Evolutionary conservation across 208 protist genomes (phyloP).

Genomic region (Trypanosoma lewisi): DNA sequence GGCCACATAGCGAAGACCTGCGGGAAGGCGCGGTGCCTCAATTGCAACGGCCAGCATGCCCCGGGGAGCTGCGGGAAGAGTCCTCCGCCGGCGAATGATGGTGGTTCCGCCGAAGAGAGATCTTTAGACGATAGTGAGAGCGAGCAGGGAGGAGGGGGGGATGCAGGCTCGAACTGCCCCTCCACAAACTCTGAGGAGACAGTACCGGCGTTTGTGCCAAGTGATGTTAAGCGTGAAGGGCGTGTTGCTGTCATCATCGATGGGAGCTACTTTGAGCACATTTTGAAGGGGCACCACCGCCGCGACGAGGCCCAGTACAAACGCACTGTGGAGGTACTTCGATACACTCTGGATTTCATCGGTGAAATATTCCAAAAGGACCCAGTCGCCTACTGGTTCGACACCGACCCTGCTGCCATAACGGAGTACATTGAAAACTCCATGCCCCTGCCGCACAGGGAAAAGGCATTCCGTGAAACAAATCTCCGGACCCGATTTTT

Average conservation of each 20-base stretch:
- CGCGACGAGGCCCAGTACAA: slow-evolving; percentile 54
- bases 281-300: slow-evolving; percentile 35
- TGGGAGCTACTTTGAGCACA: slow-evolving; percentile 85
- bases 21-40: slow-evolving; percentile 37
- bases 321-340: slow-evolving; percentile 44
- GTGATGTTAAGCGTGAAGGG: slow-evolving; percentile 26
- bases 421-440: slow-evolving; percentile 74
- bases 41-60: slow-evolving; percentile 48
- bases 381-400: slow-evolving; percentile 83
- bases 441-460: slow-evolving; percentile 65
- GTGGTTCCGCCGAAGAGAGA: background rate
- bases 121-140: slow-evolving; percentile 9
- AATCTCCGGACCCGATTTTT: slow-evolving; percentile 56
- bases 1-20: slow-evolving; percentile 78
- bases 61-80: slow-evolving; percentile 28
- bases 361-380: slow-evolving; percentile 76
- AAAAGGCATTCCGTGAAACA: slow-evolving; percentile 51
- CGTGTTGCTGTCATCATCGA: slow-evolving; percentile 82
- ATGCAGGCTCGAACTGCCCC: background rate
- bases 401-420: slow-evolving; percentile 76
- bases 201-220: slow-evolving; percentile 46
- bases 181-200: background rate
- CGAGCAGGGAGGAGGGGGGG: background rate
- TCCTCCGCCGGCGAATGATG: background rate
- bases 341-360: slow-evolving; percentile 69